A percentile compares a stretch with the other conserved stretches of the same genome.
phyloP scores from a whole-genome alignment of 2,329 filamentous ascomycete genomes.

The Nothophaeocryptopus gaeumannii region DNA sequence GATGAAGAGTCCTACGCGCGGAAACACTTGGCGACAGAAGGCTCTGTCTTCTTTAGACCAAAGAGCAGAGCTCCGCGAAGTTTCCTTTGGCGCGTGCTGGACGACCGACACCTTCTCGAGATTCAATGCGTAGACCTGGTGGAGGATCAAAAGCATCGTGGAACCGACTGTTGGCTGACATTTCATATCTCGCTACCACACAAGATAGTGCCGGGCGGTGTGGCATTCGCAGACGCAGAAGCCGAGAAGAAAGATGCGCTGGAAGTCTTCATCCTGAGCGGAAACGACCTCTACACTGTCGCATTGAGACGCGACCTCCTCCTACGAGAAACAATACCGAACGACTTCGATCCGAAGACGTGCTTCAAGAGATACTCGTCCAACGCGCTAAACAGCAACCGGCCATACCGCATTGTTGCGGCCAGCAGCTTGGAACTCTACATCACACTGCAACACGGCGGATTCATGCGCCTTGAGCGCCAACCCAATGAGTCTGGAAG shows the following conservation, averaged over 20 bases:
- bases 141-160: constrained; percentile 47
- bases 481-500: constrained; percentile 53
- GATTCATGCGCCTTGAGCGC: constrained; percentile 68
- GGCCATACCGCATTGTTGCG: constrained; percentile 77
- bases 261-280: constrained; percentile 71
- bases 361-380: constrained; percentile 73
- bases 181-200: constrained; percentile 80
- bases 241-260: constrained; percentile 67
- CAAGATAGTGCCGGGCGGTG: constrained; percentile 70
- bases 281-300: constrained; percentile 79
- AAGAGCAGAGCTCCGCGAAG: constrained; percentile 73
- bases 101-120: constrained; percentile 76
- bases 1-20: constrained; percentile 72
- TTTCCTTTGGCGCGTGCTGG: constrained; percentile 87
- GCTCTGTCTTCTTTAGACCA: constrained; percentile 80
- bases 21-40: constrained; percentile 70
- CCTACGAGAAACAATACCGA: constrained; percentile 53
- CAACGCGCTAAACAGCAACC: constrained; percentile 71
- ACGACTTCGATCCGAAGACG: constrained; percentile 71
- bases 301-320: constrained; percentile 82
- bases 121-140: constrained; percentile 79
- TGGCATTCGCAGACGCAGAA: constrained; percentile 76
- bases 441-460: constrained; percentile 76
- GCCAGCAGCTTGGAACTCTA: constrained; percentile 71
- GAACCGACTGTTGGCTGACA: constrained; percentile 53